Conservation (phyloP, 495 filamentous ascomycete genomes). For the Alectoria sarmentosa region DNA sequence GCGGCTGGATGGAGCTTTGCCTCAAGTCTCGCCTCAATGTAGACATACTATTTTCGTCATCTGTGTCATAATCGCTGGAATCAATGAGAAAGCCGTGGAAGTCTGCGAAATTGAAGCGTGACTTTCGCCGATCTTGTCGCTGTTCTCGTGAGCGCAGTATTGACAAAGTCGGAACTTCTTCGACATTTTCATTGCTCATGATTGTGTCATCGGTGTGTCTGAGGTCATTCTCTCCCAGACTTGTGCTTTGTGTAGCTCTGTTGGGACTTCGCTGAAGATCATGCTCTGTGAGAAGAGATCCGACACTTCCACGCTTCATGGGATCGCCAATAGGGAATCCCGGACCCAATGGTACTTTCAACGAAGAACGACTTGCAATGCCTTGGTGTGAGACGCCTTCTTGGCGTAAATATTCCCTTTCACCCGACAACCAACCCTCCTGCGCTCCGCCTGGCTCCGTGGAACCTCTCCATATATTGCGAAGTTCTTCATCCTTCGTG, state of each 20-base stretch:
- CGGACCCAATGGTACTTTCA: neutral
- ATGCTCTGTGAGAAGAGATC: conserved; percentile 4
- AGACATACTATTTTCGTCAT: neutral
- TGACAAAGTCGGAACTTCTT: neutral
- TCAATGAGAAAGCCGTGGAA: neutral
- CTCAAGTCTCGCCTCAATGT: neutral
- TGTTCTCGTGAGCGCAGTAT: neutral
- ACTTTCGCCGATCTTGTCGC: neutral
- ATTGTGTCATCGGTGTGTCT: neutral
- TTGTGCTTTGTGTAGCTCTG: neutral
- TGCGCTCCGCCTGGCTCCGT: conserved; percentile 30
- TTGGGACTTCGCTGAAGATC: neutral
- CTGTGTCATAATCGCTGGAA: neutral
- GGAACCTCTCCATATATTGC: conserved; percentile 30
- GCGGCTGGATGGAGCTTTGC: conserved; percentile 2
- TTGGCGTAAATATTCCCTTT: conserved; percentile 21
- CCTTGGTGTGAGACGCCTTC: conserved; percentile 13
- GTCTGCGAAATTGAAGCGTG: neutral
- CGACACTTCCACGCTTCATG: conserved; percentile 23
- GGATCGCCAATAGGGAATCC: conserved; percentile 14
- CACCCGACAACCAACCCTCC: conserved; percentile 15
- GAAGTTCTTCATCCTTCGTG: conserved; percentile 22
- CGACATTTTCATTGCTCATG: neutral
- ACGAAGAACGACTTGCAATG: conserved; percentile 1
- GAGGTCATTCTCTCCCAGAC: neutral